Evolutionary conservation across 768 basidiomycete species (phyloP).

Genomic region (Tulasnella sp.): DNA sequence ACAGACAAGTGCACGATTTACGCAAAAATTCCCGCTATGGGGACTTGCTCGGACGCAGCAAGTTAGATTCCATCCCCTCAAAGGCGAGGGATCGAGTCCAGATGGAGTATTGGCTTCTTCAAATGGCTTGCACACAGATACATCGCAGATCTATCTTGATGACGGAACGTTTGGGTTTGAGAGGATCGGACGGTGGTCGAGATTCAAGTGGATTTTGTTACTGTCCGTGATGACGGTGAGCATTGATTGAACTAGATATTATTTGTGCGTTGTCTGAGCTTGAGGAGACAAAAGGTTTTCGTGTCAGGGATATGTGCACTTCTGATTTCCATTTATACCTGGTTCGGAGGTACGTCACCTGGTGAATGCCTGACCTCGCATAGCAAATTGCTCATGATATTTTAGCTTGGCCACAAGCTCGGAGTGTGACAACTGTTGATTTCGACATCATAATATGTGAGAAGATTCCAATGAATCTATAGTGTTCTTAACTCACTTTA

Average conservation of each 20-base stretch:
- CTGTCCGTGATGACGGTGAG: constrained; percentile 40
- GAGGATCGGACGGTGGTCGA: constrained; percentile 39
- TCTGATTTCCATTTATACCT: constrained; percentile 41
- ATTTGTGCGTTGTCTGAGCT: background rate
- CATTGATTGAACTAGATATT: background rate
- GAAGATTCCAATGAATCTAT: constrained; percentile 6
- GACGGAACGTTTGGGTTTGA: constrained; percentile 12
- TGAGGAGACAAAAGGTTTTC: constrained; percentile 27
- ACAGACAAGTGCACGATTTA: constrained; percentile 12
- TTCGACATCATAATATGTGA: constrained; percentile 26
- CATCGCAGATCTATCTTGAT: background rate
- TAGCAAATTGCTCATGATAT: constrained; percentile 3
- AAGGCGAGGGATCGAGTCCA: background rate
- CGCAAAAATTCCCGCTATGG: constrained; percentile 15
- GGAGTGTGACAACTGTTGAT: constrained; percentile 50
- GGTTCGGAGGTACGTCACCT: constrained; percentile 29
- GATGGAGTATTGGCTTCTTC: background rate
- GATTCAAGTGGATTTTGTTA: constrained; percentile 49
- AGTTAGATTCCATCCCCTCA: no score
- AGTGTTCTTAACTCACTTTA: constrained; percentile 31
- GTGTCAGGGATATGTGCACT: constrained; percentile 41
- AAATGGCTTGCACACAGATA: background rate
- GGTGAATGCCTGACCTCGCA: background rate
- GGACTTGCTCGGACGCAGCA: background rate
- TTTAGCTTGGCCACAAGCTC: constrained; percentile 47